Evolutionary conservation across 208 protist species (phyloP), one percentile per base, ranked within the genome.

Genomic region (Acanthamoeba polyphaga): DNA sequence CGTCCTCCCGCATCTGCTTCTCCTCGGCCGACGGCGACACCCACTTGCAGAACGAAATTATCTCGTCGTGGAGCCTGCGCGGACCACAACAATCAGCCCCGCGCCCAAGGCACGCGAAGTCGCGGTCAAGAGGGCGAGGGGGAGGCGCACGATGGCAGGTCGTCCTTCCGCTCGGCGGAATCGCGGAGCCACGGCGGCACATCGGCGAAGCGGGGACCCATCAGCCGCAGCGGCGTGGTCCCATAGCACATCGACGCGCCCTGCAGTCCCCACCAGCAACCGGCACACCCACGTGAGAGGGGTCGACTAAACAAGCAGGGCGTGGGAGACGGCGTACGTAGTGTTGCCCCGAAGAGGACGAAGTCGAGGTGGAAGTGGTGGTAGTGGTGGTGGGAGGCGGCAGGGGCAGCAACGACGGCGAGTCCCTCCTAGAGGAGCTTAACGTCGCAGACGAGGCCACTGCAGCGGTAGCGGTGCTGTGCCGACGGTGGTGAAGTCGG

Each of bases 1-100:
- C 85, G 58, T 92, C 58, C 38, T 92, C 60, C 13, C 85, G 85
- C 85, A 92, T 92, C 85, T 72, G 29, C 62, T 53, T 74, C 34
- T 92, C 85, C 85, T 92, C 85, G 19, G 32, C 60, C 15, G 62
- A 32, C 22, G 85, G 88, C 13, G 58, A 72, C 27, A 93, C 51
- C 24, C 43, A 80, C 46, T 80, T 60, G 88, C n/a, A 78, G 49
- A 93, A 80, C 12, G 58, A 10, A 32, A 74, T 66, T n/a, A 92
- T 92, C 60, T 92, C 85, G 27, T 92, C 85, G 60, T 94, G 58
- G 34, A 94, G 66, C 51, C 91, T 88, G 53, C 32, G 53, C 13
- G 38, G 38, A 43, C 38, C 38, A 43, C 38, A 5, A 43, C 38
- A 43, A 43, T 43, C 38, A 43, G 38, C 38, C 38, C 38, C 38